Evolutionary conservation across 2,329 filamentous ascomycete genomes (phyloP).

Genomic region (Talaromyces sp.): DNA sequence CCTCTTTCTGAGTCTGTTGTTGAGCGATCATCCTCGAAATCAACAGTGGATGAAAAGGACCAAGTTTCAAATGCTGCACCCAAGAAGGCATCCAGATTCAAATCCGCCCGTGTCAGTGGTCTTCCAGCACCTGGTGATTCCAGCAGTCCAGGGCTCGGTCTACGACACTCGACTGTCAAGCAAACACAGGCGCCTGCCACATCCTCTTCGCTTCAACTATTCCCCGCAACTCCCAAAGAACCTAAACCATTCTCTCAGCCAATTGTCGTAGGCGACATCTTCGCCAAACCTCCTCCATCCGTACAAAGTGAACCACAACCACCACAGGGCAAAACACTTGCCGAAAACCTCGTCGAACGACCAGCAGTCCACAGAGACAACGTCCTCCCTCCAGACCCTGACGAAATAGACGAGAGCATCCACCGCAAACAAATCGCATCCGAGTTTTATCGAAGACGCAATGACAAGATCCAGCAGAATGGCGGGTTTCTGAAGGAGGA

Average conservation of each 20-base stretch:
- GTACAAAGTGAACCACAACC: conserved; percentile 24
- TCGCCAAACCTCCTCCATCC: conserved; percentile 5
- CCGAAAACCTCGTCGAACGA: conserved; percentile 55
- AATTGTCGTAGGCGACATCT: conserved; percentile 19
- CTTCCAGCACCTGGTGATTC: conserved; percentile 11
- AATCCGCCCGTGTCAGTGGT: conserved; percentile 26
- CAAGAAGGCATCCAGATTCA: conserved; percentile 43
- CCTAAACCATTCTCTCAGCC: conserved; percentile 37
- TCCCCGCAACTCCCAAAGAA: conserved; percentile 32
- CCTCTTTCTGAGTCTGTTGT: conserved; percentile 40
- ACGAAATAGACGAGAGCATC: conserved; percentile 67
- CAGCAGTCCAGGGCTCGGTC: conserved; percentile 1
- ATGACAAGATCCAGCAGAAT: conserved; percentile 73
- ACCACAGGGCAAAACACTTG: conserved; percentile 49
- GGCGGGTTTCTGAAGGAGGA: conserved; percentile 75
- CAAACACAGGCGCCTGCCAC: conserved; percentile 18
- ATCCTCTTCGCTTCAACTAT: conserved; percentile 26
- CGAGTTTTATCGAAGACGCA: conserved; percentile 78
- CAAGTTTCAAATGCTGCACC: conserved; percentile 20
- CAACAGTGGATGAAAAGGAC: neutral
- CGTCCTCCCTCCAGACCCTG: conserved; percentile 43
- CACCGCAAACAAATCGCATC: conserved; percentile 72
- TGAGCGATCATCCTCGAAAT: conserved; percentile 30
- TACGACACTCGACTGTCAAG: conserved; percentile 3
- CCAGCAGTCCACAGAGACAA: conserved; percentile 17